Percentiles rank a stretch among this genome's conserved stretches.
Evolutionary conservation across 139 green algal species (phyloP).

Genomic region (Ulvella scutata): DNA sequence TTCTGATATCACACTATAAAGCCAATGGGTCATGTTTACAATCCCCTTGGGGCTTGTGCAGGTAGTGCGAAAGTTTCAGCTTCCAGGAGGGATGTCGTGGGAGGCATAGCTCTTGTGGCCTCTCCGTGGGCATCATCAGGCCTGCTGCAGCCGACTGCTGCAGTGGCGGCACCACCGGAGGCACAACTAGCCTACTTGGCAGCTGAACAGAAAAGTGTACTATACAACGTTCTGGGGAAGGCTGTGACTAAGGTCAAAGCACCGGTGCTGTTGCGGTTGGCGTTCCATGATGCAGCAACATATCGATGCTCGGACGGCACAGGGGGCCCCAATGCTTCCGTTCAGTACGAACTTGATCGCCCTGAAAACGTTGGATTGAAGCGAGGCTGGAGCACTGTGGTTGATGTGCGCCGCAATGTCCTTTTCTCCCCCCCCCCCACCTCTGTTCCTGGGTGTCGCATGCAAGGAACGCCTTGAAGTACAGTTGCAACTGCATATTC

Average conservation of each 20-base stretch:
- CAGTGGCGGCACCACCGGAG: neutral
- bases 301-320: conserved; percentile 19
- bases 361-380: conserved; percentile 79
- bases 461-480: neutral
- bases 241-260: conserved; percentile 26
- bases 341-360: conserved; percentile 67
- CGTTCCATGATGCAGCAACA: conserved; percentile 77
- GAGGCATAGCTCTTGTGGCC: neutral
- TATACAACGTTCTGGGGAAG: conserved; percentile 16
- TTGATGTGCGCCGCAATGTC: conserved; percentile 11
- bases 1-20: too few species aligned
- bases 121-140: neutral
- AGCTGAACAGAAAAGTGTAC: conserved; percentile 8
- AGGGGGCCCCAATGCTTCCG: conserved; percentile 69
- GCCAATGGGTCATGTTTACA: neutral
- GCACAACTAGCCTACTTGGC: neutral
- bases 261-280: conserved; percentile 57
- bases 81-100: neutral
- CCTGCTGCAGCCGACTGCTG: neutral
- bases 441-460: neutral
- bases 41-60: neutral
- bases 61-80: neutral
- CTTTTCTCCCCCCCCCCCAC: too few species aligned
- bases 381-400: conserved; percentile 40
- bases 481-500: too few species aligned